A percentile compares a stretch with the other conserved stretches of the same genome.
Evolutionary conservation across 306 rosid genomes (phyloP).

Genomic region (Coriaria nepalensis): DNA sequence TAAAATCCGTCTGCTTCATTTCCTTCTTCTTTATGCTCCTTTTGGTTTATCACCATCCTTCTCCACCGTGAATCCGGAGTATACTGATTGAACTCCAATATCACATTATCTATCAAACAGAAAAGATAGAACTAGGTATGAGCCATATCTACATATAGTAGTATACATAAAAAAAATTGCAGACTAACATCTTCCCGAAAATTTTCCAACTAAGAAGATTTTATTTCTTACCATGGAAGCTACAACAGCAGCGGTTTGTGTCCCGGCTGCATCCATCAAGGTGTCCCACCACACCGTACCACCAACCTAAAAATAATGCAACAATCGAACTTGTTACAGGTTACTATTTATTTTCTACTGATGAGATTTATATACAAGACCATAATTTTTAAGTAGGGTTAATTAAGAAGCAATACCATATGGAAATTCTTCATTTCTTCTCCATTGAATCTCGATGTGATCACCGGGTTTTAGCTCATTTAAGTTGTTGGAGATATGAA

Average conservation of each 20-base stretch:
- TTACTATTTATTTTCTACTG: no score
- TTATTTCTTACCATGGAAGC: constrained; percentile 38
- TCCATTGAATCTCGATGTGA: constrained; percentile 93
- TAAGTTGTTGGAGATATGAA: constrained; percentile 58
- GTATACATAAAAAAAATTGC: neutral
- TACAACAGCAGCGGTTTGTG: constrained; percentile 50
- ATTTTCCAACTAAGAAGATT: constrained; percentile 11
- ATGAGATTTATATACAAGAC: no score
- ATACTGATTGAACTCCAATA: constrained; percentile 79
- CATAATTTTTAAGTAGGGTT: no score
- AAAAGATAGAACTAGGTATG: neutral
- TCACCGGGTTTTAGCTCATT: constrained; percentile 65
- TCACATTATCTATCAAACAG: constrained; percentile 38
- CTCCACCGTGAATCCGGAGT: constrained; percentile 70
- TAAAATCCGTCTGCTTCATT: constrained; percentile 71
- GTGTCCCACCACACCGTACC: constrained; percentile 85
- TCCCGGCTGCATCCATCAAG: constrained; percentile 42
- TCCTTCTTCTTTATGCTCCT: constrained; percentile 64
- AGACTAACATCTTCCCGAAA: neutral
- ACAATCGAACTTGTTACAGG: no score
- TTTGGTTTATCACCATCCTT: constrained; percentile 45
- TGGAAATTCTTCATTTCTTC: constrained; percentile 73
- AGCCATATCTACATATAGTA: neutral
- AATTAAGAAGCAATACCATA: constrained; percentile 30
- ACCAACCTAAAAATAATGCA: constrained; percentile 56